Evolutionary conservation across 1,284 basidiomycete species (phyloP), one percentile per base, ranked within the genome.

Genomic region (Cutaneotrichosporon curvatum): DNA sequence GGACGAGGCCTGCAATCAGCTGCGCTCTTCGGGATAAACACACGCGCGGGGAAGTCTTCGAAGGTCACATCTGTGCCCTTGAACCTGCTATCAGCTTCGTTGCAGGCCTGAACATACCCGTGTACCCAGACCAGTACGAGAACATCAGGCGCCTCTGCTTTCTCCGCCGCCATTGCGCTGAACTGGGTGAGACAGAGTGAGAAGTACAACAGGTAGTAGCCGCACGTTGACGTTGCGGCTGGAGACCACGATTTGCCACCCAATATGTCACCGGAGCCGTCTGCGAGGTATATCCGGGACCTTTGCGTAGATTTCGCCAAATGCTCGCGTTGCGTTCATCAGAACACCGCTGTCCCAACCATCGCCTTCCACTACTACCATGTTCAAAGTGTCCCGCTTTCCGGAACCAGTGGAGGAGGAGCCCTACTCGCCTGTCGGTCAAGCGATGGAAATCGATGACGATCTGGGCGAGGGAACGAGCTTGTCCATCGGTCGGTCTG

Each of bases 1-100:
- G 85, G 40, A 80, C 78, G 20, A 96, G 73, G 38, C 89, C 78
- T 55, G 79, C 72, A n/a, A 45, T 45, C 21, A 55, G 47, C 19
- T 23, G n/a, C 19, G 3, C 0, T 12, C 15, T 4, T 9, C 19
- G 12, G 7, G 8, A 18, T 12, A n/a, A 44, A 50, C 63, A 37
- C 33, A 64, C 69, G 57, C 11, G 65, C 68, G 18, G 72, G 72
- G 37, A 73, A 71, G 28, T 63, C 62, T 40, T 71, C 67, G 47
- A 73, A 73, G 2, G 72, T 72, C 18, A 71, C 68, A 21, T 73
- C 71, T 32, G 64, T 72, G 3, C 72, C 72, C 55, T 73, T 73
- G 66, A 73, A 73, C 0, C 70, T 72, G 53, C 5, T 8, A 40
- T 45, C 20, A 47, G 43, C 21, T 16, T 11, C 8, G 41, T 21